Conservation (phyloP, 345 rosid genomes). For the Melaleuca alternifolia region DNA sequence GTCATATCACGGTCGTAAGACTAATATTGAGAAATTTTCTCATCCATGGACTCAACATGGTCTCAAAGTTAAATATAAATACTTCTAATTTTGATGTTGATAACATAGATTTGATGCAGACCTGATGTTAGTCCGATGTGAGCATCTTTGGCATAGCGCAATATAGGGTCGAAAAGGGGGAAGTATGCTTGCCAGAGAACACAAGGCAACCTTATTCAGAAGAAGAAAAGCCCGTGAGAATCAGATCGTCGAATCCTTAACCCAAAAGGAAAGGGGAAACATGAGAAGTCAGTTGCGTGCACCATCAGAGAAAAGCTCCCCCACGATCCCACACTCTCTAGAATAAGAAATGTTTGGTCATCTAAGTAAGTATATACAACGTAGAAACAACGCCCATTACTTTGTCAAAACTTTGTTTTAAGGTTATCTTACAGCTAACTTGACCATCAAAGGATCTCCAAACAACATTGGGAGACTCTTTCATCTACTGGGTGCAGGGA, state of each 20-base stretch:
- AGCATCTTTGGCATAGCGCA: background rate
- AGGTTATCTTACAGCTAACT: background rate
- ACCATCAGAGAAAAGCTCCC: background rate
- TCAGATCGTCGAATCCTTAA: background rate
- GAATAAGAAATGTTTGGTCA: background rate
- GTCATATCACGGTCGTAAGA: background rate
- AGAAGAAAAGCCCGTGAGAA: background rate
- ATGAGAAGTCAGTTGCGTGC: background rate
- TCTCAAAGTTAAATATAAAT: background rate
- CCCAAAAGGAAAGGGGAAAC: background rate
- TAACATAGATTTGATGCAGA: background rate
- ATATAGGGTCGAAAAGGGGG: rapidly evolving
- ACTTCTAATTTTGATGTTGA: background rate
- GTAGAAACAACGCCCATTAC: background rate
- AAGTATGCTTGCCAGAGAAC: background rate
- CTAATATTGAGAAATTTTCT: background rate
- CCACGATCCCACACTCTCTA: background rate
- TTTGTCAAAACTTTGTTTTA: background rate
- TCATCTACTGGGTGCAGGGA: too few relatives aligned
- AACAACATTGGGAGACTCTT: background rate
- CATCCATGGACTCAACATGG: background rate
- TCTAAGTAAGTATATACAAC: background rate
- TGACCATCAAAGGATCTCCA: background rate
- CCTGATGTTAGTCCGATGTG: background rate
- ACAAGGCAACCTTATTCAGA: background rate